Conservation (phyloP, 1,139 yeast genomes). For the Kodamaea sp. region DNA sequence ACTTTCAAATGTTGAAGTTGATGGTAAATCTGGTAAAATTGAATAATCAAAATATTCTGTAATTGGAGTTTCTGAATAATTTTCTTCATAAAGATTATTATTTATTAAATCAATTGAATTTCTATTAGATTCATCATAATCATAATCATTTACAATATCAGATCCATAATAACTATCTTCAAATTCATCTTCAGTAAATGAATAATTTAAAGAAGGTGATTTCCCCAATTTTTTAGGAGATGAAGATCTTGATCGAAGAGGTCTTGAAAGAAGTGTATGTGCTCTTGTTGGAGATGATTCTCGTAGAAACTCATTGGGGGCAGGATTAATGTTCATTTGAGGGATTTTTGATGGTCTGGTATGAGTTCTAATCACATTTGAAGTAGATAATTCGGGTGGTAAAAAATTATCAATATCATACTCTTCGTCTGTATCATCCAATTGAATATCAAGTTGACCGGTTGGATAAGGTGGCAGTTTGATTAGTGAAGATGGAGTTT, state of each 20-base stretch:
- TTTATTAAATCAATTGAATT: slow-evolving; percentile 6
- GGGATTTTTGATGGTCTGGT: slow-evolving; percentile 2
- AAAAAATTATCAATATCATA: slow-evolving; percentile 1
- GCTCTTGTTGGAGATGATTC: not conserved
- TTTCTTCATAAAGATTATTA: slow-evolving; percentile 10
- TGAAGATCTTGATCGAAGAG: not conserved
- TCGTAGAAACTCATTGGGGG: not conserved
- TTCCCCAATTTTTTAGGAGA: slow-evolving; percentile 5
- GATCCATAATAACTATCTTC: slow-evolving; percentile 5
- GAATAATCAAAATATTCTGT: slow-evolving; percentile 38
- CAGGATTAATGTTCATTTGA: slow-evolving; percentile 1
- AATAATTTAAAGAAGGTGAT: slow-evolving; percentile 3
- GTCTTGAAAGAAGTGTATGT: slow-evolving; percentile 2
- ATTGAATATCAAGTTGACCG: not conserved
- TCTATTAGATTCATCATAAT: slow-evolving; percentile 9
- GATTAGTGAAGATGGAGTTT: slow-evolving; percentile 12
- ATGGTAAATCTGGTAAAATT: slow-evolving; percentile 41
- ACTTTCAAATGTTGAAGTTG: slow-evolving; percentile 9
- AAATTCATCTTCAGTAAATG: slow-evolving; percentile 2
- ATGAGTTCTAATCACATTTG: slow-evolving; percentile 4
- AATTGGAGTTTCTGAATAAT: slow-evolving; percentile 25
- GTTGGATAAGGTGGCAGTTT: not conserved
- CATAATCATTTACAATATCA: slow-evolving; percentile 6
- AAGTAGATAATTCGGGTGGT: not conserved
- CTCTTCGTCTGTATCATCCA: slow-evolving; percentile 1